A percentile compares a stretch with the other conserved stretches of the same genome.
Evolutionary conservation across 306 rosid genomes (phyloP).

Genomic region (Dalbergia cultrata): DNA sequence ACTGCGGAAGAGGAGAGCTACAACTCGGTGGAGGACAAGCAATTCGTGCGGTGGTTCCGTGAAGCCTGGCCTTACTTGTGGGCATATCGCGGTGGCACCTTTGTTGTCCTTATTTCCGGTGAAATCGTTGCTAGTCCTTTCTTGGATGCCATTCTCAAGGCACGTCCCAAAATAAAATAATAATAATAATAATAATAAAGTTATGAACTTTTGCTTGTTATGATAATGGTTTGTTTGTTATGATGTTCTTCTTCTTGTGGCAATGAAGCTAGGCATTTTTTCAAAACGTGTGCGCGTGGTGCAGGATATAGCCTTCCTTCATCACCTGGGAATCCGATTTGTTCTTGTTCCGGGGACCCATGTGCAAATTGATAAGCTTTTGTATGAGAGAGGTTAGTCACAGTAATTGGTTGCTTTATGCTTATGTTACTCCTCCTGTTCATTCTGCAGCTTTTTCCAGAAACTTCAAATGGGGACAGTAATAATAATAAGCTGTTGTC

Average conservation of each 20-base stretch:
- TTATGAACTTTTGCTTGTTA: not conserved
- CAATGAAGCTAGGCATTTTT: not conserved
- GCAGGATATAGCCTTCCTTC: conserved; percentile 98
- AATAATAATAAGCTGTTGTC: not conserved
- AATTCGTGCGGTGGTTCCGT: conserved; percentile 86
- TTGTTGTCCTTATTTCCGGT: conserved; percentile 87
- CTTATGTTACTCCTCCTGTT: conserved; percentile 1
- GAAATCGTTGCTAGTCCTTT: conserved; percentile 73
- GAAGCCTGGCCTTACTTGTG: conserved; percentile 96
- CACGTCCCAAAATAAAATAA: conserved; percentile 37
- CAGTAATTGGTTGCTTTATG: conserved; percentile 25
- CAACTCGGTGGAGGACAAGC: conserved; percentile 73
- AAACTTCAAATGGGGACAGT: not conserved
- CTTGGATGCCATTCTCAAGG: conserved; percentile 89
- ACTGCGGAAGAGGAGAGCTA: conserved; percentile 57
- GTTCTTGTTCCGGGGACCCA: conserved; percentile 94
- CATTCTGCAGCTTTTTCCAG: conserved; percentile 16
- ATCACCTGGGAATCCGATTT: conserved; percentile 92
- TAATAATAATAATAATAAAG: not conserved
- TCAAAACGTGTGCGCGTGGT: conserved; percentile 22
- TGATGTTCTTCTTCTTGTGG: not conserved
- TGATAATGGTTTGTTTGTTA: not conserved
- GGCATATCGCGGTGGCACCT: conserved; percentile 88
- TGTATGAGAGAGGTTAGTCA: conserved; percentile 79
- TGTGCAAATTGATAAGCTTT: conserved; percentile 84